Percentiles rank a stretch among this genome's conserved stretches.
Evolutionary conservation across 2,329 filamentous ascomycete genomes (phyloP).

Genomic region (Penicillium griseofulvum): DNA sequence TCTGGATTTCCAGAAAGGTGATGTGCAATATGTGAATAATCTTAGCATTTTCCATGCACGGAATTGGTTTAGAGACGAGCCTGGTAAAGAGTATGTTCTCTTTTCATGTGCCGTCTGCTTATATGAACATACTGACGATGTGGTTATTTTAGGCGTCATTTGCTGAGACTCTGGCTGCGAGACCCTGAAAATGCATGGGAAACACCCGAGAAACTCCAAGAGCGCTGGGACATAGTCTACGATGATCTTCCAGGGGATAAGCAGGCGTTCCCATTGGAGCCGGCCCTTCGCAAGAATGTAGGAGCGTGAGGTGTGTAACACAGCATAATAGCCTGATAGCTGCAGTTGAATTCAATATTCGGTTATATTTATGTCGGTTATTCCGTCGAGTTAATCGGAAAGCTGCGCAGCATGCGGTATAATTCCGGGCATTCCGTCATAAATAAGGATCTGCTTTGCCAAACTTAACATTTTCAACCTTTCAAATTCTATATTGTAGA

Average conservation of each 20-base stretch:
- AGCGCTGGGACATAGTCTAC: conserved; percentile 45
- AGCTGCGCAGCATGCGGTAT: neutral
- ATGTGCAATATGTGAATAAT: conserved; percentile 55
- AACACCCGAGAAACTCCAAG: conserved; percentile 38
- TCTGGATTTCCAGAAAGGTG: conserved; percentile 49
- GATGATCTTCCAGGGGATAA: conserved; percentile 39
- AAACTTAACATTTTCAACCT: neutral
- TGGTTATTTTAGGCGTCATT: conserved; percentile 39
- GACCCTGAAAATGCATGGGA: conserved; percentile 49
- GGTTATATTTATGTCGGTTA: neutral
- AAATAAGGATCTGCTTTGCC: neutral
- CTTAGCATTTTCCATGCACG: conserved; percentile 53
- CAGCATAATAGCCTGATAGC: neutral
- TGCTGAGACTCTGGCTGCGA: conserved; percentile 49
- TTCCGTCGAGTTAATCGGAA: neutral
- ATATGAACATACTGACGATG: neutral
- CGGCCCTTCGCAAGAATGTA: conserved; percentile 27
- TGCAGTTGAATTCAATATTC: neutral
- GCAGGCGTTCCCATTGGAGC: conserved; percentile 46
- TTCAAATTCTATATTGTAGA: neutral
- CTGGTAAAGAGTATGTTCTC: conserved; percentile 38
- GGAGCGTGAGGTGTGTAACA: conserved; percentile 3
- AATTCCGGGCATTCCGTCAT: conserved; percentile 4
- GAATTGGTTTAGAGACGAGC: conserved; percentile 45
- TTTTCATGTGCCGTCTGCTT: neutral